Evolutionary conservation across 2,329 filamentous ascomycete species (phyloP).

Genomic region (Aspergillus pseudoterreus): DNA sequence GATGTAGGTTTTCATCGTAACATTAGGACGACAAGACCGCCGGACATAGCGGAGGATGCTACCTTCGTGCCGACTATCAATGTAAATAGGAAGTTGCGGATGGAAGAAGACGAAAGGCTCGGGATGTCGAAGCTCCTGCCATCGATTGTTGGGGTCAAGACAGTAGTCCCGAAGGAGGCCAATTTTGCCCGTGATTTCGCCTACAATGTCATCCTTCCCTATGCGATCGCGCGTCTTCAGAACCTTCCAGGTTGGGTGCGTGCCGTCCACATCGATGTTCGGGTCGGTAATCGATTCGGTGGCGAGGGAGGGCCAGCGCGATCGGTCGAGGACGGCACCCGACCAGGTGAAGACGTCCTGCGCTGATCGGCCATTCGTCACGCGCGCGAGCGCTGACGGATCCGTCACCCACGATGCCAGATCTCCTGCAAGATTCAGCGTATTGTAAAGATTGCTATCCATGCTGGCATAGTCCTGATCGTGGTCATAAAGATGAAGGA

Average conservation of each 20-base stretch:
- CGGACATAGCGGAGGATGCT: constrained; percentile 84
- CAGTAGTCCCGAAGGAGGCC: constrained; percentile 72
- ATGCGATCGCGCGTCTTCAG: constrained; percentile 52
- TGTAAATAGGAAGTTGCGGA: constrained; percentile 81
- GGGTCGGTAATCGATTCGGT: constrained; percentile 53
- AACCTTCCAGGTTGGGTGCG: constrained; percentile 64
- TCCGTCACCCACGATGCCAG: constrained; percentile 78
- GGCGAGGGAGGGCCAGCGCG: constrained; percentile 50
- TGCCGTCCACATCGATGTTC: constrained; percentile 49
- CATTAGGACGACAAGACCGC: constrained; percentile 85
- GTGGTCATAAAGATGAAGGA: constrained; percentile 69
- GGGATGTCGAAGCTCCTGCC: constrained; percentile 58
- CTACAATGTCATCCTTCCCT: constrained; percentile 54
- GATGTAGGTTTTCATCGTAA: constrained; percentile 81
- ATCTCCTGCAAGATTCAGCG: constrained; percentile 68
- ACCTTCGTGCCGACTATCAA: constrained; percentile 85
- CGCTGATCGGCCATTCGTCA: constrained; percentile 59
- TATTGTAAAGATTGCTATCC: constrained; percentile 74
- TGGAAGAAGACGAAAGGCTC: constrained; percentile 82
- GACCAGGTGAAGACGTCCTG: constrained; percentile 69
- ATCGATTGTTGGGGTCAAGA: constrained; percentile 61
- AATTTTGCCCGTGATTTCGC: constrained; percentile 74
- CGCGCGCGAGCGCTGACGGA: constrained; percentile 62
- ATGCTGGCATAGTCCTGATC: constrained; percentile 55
- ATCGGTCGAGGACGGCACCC: constrained; percentile 52